Base-by-base conservation (phyloP, 1,139 yeast genomes). In the Scheffersomyces illinoinensis region DNA sequence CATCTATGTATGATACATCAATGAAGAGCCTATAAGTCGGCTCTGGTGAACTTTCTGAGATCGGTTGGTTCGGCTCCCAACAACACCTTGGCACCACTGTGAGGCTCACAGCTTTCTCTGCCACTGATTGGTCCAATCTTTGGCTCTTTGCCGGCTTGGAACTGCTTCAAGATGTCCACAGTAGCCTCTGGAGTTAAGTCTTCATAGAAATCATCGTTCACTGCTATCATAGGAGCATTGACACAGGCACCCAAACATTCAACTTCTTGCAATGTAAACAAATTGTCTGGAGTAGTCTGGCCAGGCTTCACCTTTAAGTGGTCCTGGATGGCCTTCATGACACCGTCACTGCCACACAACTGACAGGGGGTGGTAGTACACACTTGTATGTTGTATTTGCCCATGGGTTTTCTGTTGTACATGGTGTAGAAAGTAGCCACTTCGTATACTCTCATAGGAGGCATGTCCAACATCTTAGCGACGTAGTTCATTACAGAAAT, bases 241-340 rank as follows among this genome's bases (percentile, higher is more conserved):
- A 91, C 93, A 81, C 97, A 91, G 8, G 97, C 97, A 60, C 97
- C 97, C 61, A 91, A 85, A 76, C 97, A 91, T 76, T 91, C 97
- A 60, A 91, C 97, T 75, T 91, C 97, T 68, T 90, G 92, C 63
- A 91, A 78, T 18, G 96, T 90, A 80, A 91, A 91, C 66, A 89
- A 76, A 52, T 87, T 87, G 76, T 91, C 97, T 47, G 79, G 72
- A 52, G 96, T 89, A 61, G 95, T 90, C 73, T 91, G 88, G 63
- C 96, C 96, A 20, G 93, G 91, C 71, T 87, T 83, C 70, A 90
- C 80, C 56, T 84, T 80, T 64, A 91, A 82, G 68, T 86, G 85
- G 54, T 79, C 77, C 68, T 85, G 82, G 58, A 91, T 83, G 43
- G 95, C 90, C 57, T 85, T 83, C 86, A 91, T 89, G 63, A 91